These are phyloP conservation scores for Cyamopsis tetragonoloba DNA, from an alignment of 306 rosid genomes.

Conservation along the genomic window DNA sequence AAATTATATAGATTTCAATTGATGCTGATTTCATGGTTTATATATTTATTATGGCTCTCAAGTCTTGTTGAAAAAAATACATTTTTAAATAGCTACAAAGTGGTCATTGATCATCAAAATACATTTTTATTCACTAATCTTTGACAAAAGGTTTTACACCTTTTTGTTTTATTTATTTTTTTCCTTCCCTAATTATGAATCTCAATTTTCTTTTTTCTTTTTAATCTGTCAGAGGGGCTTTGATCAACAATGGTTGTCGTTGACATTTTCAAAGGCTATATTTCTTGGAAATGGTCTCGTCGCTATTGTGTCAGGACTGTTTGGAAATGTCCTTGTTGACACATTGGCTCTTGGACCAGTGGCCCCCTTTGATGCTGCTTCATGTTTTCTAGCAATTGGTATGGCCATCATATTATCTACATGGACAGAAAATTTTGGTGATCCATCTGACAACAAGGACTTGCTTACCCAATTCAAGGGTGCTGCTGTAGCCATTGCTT, in stretches of 20 bases:
- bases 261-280: slow-evolving; percentile 89
- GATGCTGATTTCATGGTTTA: slow-evolving; percentile 1
- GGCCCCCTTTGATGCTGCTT: slow-evolving; percentile 98
- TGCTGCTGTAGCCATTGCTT: slow-evolving; percentile 94
- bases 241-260: slow-evolving; percentile 92
- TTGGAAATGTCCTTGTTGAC: slow-evolving; percentile 90
- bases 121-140: not conserved
- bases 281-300: slow-evolving; percentile 91
- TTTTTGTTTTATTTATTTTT: not conserved
- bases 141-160: not conserved
- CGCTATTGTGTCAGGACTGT: slow-evolving; percentile 82
- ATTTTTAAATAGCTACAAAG: not conserved
- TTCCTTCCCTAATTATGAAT: slow-evolving; percentile 26
- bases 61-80: not conserved
- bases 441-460: slow-evolving; percentile 78
- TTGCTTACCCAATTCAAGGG: slow-evolving; percentile 79
- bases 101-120: not conserved
- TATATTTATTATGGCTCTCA: not conserved
- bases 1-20: slow-evolving; percentile 11
- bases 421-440: slow-evolving; percentile 91
- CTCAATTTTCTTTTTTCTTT: slow-evolving; percentile 10
- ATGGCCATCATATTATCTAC: slow-evolving; percentile 76
- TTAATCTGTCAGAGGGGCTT: slow-evolving; percentile 71
- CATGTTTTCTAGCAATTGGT: slow-evolving; percentile 91
- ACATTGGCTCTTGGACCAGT: slow-evolving; percentile 84